These are phyloP conservation scores for Syzygium aqueum DNA, from an alignment of 345 rosid species.

Conservation along the genomic window DNA sequence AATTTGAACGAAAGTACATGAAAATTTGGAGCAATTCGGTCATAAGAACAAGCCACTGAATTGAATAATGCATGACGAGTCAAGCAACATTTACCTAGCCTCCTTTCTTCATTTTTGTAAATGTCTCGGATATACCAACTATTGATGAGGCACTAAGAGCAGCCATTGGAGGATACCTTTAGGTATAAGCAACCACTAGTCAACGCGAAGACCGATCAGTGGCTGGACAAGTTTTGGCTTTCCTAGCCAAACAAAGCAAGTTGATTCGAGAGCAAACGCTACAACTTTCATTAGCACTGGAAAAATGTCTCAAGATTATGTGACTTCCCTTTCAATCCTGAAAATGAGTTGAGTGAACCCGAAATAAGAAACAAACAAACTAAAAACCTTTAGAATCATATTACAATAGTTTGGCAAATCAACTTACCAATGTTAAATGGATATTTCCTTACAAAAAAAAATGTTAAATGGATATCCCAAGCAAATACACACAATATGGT, in stretches of 20 bases:
- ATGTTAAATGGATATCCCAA: neutral
- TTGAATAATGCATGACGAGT: neutral
- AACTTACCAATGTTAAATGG: neutral
- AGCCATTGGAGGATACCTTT: conserved; percentile 48
- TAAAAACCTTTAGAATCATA: neutral
- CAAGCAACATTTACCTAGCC: conserved; percentile 38
- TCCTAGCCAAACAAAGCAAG: conserved; percentile 18
- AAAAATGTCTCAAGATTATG: neutral
- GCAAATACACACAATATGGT: neutral
- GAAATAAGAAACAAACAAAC: neutral
- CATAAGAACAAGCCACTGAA: neutral
- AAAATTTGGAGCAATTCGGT: neutral
- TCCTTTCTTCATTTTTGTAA: conserved; percentile 45
- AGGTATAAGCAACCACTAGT: conserved; percentile 16
- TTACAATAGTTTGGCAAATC: neutral
- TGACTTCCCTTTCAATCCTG: neutral
- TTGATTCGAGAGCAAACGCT: conserved; percentile 24
- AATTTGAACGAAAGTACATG: neutral
- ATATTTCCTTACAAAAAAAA: too few species aligned
- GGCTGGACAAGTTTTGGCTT: conserved; percentile 12
- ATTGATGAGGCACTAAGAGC: conserved; percentile 23
- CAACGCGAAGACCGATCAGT: conserved; percentile 2
- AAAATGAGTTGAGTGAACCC: neutral
- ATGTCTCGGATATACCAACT: conserved; percentile 51
- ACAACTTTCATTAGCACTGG: neutral